Base-by-base conservation (phyloP, 1,284 basidiomycete species). In the Ustilago vetiveriae region DNA sequence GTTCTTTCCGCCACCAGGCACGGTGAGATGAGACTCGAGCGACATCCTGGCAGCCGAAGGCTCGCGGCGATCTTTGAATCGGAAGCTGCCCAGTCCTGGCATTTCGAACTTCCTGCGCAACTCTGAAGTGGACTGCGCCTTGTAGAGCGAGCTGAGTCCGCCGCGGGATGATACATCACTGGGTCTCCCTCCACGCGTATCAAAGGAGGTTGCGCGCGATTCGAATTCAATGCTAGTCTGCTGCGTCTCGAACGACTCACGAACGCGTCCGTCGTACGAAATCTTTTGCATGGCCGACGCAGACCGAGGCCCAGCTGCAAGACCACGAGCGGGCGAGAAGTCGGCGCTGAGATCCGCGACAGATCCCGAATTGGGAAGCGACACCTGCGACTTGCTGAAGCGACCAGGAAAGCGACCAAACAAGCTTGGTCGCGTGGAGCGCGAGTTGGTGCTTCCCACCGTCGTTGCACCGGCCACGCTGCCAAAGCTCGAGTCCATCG, bases 231-330 rank as follows among this genome's bases (percentile, higher is more conserved):
- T 46, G 29, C 49, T 52, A 9, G 66, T 69, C 47, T 69, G 59
- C 42, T 64, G 67, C 37, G 67, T 65, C 44, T 70, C 67, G 51
- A 69, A 55, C 19, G 66, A 69, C 7, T 69, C 55, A 6, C 66
- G 46, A 10, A 69, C 48, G 19, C 65, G 54, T 21, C 42, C 49
- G 29, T 69, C 65, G 38, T 59, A 64, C 36, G 60, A 64, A 21
- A 52, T 50, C 48, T 70, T 70, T 6, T 57, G 56, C 67, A 65
- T 64, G 3, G 60, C 56, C 29, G 67, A 64, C 21, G 56, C 52
- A 6, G 67, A 70, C 19, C 67, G 67, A 13, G 59, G 66, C 1
- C 51, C 59, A 0, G 54, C 51, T 27, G 21, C 33, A 17, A 49
- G 27, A 29, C 47, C 44, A n/a, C 66, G 59, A 7, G 45, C 43